Evolutionary conservation across 495 filamentous ascomycete genomes (phyloP).

Genomic region (Aspergillus affinis): DNA sequence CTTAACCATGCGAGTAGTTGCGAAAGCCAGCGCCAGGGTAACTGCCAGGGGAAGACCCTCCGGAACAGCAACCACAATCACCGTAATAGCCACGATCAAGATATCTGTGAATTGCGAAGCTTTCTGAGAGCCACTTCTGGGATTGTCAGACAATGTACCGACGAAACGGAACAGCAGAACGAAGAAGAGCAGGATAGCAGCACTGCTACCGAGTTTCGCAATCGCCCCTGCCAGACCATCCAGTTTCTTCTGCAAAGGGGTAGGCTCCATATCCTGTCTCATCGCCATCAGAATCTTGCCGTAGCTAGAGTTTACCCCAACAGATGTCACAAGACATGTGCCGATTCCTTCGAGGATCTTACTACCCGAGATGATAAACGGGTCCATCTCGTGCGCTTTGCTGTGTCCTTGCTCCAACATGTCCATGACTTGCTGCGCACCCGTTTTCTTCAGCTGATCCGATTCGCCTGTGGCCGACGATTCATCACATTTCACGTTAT

Average conservation of each 20-base stretch:
- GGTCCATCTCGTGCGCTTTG: conserved; percentile 24
- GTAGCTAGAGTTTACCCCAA: conserved; percentile 76
- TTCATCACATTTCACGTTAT: conserved; percentile 68
- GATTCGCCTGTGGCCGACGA: conserved; percentile 75
- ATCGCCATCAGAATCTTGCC: conserved; percentile 88
- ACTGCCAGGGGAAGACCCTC: conserved; percentile 65
- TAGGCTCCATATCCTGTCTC: conserved; percentile 73
- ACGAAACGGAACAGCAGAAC: conserved; percentile 80
- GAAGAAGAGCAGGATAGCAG: conserved; percentile 75
- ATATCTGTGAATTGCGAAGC: conserved; percentile 60
- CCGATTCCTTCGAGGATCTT: conserved; percentile 83
- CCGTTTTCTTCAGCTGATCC: conserved; percentile 62
- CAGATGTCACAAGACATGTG: conserved; percentile 74
- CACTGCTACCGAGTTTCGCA: conserved; percentile 73
- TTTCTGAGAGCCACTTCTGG: conserved; percentile 57
- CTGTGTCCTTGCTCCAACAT: conserved; percentile 44
- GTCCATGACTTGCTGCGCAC: conserved; percentile 61
- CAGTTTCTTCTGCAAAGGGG: conserved; percentile 80
- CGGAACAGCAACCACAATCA: conserved; percentile 65
- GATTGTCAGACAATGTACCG: conserved; percentile 49
- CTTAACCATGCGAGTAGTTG: conserved; percentile 58
- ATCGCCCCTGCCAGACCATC: conserved; percentile 79
- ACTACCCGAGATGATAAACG: conserved; percentile 76
- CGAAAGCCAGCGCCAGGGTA: conserved; percentile 54
- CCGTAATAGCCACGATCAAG: conserved; percentile 60